Percentiles rank a stretch among this genome's conserved stretches.
Evolutionary conservation across 78 protist species (phyloP).

Genomic region (Dictyostelium discoideum): DNA sequence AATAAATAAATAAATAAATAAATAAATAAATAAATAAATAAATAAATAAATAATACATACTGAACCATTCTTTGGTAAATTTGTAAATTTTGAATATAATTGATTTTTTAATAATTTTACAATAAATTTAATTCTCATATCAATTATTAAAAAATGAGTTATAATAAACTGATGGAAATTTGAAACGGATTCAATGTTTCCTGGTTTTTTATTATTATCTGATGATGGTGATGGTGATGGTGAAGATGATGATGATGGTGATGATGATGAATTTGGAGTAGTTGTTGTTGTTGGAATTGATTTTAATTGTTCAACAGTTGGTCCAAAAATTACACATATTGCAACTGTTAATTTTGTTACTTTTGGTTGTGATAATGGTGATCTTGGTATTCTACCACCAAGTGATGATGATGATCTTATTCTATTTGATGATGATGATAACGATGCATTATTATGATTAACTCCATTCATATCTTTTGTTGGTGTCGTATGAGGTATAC

Average conservation of each 20-base stretch:
- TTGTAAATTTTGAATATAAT: conserved; percentile 44
- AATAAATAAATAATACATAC: neutral
- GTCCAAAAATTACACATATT: conserved; percentile 72
- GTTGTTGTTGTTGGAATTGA: neutral
- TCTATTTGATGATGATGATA: conserved; percentile 1
- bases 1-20: neutral
- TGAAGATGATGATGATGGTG: conserved; percentile 13
- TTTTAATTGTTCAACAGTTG: conserved; percentile 10
- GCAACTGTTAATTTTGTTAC: conserved; percentile 59
- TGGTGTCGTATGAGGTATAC: neutral
- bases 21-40: neutral
- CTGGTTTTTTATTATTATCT: neutral
- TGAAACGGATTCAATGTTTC: conserved; percentile 26
- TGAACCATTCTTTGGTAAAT: conserved; percentile 28
- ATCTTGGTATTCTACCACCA: conserved; percentile 16
- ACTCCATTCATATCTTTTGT: neutral
- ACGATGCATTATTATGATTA: neutral
- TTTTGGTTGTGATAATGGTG: conserved; percentile 22
- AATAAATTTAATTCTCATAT: conserved; percentile 58
- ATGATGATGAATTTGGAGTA: neutral
- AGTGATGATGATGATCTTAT: conserved; percentile 29
- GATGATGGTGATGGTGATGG: neutral
- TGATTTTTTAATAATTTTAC: conserved; percentile 67
- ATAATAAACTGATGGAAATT: conserved; percentile 69
- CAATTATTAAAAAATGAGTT: conserved; percentile 49